These are phyloP conservation scores for Boletus huronensis DNA, from an alignment of 768 basidiomycete species.

Conservation along the genomic window DNA sequence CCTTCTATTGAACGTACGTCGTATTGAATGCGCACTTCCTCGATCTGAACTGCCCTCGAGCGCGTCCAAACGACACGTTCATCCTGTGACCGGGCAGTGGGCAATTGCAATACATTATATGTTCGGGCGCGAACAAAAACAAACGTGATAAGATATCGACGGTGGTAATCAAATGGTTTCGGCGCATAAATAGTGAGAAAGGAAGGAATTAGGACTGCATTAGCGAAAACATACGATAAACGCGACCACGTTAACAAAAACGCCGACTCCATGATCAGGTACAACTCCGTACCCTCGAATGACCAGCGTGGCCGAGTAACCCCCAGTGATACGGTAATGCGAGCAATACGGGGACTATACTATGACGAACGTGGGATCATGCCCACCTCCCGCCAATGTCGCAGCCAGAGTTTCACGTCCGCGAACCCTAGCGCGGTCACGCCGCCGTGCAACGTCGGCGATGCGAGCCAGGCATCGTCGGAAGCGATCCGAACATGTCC, in stretches of 20 bases:
- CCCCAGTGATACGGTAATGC: neutral
- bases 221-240: neutral
- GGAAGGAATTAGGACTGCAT: too few relatives aligned
- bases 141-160: too few relatives aligned
- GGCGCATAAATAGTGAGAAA: too few relatives aligned
- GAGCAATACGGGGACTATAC: too few relatives aligned
- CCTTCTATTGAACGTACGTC: too few relatives aligned
- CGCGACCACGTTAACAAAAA: neutral
- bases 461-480: neutral
- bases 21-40: too few relatives aligned
- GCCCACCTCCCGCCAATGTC: constrained; percentile 5
- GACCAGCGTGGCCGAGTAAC: neutral
- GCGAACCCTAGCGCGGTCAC: neutral
- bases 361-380: neutral
- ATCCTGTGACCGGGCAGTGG: too few relatives aligned
- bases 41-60: too few relatives aligned
- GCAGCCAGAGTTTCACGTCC: constrained; percentile 8
- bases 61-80: too few relatives aligned
- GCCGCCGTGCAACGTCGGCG: constrained; percentile 1
- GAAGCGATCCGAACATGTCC: neutral
- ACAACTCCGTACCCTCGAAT: neutral
- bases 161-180: too few relatives aligned
- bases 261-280: neutral
- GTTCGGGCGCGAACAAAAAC: too few relatives aligned
- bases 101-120: too few relatives aligned